Evolutionary conservation across 2,329 filamentous ascomycete species (phyloP).

Genomic region (Colletotrichum sp.): DNA sequence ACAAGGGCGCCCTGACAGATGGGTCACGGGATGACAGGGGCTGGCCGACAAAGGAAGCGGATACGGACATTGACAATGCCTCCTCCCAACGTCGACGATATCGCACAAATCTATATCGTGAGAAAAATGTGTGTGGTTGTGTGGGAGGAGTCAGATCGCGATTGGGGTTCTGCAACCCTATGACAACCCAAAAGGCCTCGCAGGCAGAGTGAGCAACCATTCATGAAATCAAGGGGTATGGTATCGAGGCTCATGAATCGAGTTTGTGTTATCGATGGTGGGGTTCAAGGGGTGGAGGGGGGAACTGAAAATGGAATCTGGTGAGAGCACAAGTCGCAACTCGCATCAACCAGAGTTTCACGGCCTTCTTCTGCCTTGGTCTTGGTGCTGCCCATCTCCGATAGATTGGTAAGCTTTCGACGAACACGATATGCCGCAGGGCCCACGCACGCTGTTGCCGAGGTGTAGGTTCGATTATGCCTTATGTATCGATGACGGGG

Average conservation of each 20-base stretch:
- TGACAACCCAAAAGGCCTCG: neutral
- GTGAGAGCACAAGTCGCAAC: neutral
- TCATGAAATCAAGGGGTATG: neutral
- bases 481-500: neutral
- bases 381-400: neutral
- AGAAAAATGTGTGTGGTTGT: neutral
- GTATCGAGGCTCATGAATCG: constrained; percentile 1
- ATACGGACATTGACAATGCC: neutral
- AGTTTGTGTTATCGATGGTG: constrained; percentile 14
- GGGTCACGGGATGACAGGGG: constrained; percentile 1
- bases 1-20: neutral
- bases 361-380: neutral
- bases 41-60: neutral
- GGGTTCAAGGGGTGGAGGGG: neutral
- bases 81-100: neutral
- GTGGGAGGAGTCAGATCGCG: neutral
- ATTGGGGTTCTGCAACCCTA: constrained; percentile 15
- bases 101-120: neutral
- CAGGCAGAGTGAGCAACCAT: neutral
- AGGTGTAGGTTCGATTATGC: neutral
- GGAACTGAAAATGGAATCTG: constrained; percentile 2
- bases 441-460: neutral
- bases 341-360: neutral
- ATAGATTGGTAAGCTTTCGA: neutral
- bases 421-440: neutral